Evolutionary conservation across 257 asterid species (phyloP), one percentile per base, ranked within the genome.

Genomic region (Perilla frutescens): DNA sequence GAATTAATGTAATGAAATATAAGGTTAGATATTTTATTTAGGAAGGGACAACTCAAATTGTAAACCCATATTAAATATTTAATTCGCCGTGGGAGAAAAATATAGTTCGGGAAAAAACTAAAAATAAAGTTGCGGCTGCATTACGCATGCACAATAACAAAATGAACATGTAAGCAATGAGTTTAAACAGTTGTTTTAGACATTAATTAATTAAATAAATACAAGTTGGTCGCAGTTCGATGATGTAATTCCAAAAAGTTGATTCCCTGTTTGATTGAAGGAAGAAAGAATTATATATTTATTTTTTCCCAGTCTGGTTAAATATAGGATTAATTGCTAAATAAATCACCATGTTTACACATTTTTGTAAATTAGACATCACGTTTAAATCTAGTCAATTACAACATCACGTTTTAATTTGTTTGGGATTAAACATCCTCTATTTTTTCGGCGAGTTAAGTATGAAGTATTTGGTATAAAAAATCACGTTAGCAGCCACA

Each of bases 131-230:
- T 51, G 43, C 56, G 43, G 69, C 44, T 20, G 58, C 44, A 77
- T 78, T 55, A 73, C 61, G 69, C 55, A 31, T 59, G 76, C 15
- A 78, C 57, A 53, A 44, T 3, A 62, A 73, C 43, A 68, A 68
- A 71, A 68, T 47, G 1, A 6, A 49, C 58, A 64, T 51, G 71
- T 47, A 40, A 56, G 32, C 39, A 3, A 6, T 20, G 49, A 54
- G 53, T 64, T 60, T 40, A 36, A 58, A 57, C 20, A 53, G 37
- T 48, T 77, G 70, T 77, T 58, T 41, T 58, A 67, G 8, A 0
- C 9, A 44, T 20, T 73, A 73, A 62, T 62, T 4, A 50, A 40
- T 7, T 62, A 45, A 59, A 29, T 8, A 62, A 55, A n/a, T 55
- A 65, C 70, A 74, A 56, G 31, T 67, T 67, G 20, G 68, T 62